These are phyloP conservation scores for Monilinia aucupariae DNA, from an alignment of 2,329 filamentous ascomycete species.

Conservation along the genomic window DNA sequence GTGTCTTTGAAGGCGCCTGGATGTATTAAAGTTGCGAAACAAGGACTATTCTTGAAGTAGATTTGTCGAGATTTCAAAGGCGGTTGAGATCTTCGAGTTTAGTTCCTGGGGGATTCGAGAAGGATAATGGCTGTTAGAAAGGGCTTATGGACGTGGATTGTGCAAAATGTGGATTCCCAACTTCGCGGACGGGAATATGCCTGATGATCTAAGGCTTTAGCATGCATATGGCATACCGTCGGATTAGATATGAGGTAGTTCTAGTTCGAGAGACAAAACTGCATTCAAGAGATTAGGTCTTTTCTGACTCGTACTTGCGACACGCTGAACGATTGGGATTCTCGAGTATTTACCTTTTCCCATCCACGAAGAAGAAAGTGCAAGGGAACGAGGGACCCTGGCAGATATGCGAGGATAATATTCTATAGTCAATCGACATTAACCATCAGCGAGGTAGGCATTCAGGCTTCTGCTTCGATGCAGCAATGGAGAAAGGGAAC, in stretches of 20 bases:
- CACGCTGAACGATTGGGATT: not conserved
- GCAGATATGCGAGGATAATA: slow-evolving; percentile 13
- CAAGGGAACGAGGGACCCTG: not conserved
- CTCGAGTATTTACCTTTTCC: slow-evolving; percentile 13
- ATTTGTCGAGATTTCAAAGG: slow-evolving; percentile 18
- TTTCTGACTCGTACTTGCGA: slow-evolving; percentile 2
- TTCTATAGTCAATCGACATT: slow-evolving; percentile 10
- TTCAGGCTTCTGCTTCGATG: not conserved
- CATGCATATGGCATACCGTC: not conserved
- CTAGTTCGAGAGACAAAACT: not conserved
- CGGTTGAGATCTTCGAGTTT: slow-evolving; percentile 23
- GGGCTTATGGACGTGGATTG: not conserved
- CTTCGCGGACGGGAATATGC: not conserved
- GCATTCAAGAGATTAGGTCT: not conserved
- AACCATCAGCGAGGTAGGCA: not conserved
- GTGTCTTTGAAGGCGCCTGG: slow-evolving; percentile 22
- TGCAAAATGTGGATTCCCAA: slow-evolving; percentile 3
- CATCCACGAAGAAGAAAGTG: slow-evolving; percentile 12
- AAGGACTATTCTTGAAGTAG: slow-evolving; percentile 32
- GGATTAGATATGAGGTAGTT: slow-evolving; percentile 7
- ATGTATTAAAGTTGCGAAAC: slow-evolving; percentile 31
- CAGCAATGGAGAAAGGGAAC: slow-evolving; percentile 2
- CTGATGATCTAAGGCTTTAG: slow-evolving; percentile 9
- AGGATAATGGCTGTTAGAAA: slow-evolving; percentile 12
- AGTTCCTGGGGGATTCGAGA: slow-evolving; percentile 16